Evolutionary conservation across 148 eudicot species (phyloP), one percentile per base, ranked within the genome.

Genomic region (Spergularia marina): DNA sequence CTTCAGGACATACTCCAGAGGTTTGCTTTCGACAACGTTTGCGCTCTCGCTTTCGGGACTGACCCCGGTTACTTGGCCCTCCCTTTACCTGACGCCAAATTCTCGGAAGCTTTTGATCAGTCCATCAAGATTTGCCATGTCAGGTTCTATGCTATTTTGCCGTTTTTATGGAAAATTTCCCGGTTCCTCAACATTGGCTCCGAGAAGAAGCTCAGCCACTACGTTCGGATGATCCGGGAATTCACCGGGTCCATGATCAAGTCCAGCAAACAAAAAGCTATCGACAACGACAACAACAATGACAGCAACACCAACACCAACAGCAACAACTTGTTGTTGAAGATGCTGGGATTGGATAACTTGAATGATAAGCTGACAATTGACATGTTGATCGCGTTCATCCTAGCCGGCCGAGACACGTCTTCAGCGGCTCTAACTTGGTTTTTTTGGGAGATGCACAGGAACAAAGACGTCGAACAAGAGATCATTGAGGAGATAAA

Each of bases 381-480:
- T 6, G 89, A 86, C 17, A 81, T 88, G 3, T 84, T 82, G 6
- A 86, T 84, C 5, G 84, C 81, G 34, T 85, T 88, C 72, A 77
- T 85, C 17, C 68, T 88, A 1, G 91, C 89, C 0, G 89, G 89
- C 12, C 72, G 83, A 40, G 91, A 85, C 73, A 76, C 87, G 0
- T 80, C 85, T 0, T 84, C 87, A 2, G 66, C 87, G 0, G 87
- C 86, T 14, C 56, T 84, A 21, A 86, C 87, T 10, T 86, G 91
- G 91, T 85, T 85, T 25, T 85, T 84, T 53, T 85, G 86, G 91
- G 70, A 80, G 6, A 59, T 85, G 12, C 73, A 80, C 13, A 41
- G 65, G 81, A 65, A 77, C 34, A 34, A 78, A 59, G 36, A 55
- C 4, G 79, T 67, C 2, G 91, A 88, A 64, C 63, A 73, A 0